Base-by-base conservation (phyloP, 208 protist species). In the Trypanosoma congolense region DNA sequence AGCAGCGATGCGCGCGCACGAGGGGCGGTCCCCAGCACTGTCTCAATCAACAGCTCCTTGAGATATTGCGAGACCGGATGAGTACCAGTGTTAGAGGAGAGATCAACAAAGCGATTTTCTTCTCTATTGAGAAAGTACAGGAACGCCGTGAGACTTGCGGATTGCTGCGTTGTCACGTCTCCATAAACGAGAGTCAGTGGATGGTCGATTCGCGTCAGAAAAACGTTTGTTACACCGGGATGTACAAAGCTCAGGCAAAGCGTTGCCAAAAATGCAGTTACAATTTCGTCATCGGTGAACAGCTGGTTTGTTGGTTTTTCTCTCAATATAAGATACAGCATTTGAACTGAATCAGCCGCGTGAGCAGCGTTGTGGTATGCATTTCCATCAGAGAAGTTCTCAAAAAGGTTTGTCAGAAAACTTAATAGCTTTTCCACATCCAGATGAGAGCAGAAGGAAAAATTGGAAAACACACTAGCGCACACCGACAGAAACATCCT, bases 201-300 rank as follows among this genome's bases (percentile, higher is more conserved):
- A 52, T 93, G 86, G 55, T 87, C 73, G 35, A 90, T 51, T 10
- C 63, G 69, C 0, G 77, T 65, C 12, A 93, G 65, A 31, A 88
- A 88, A 18, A 49, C 60, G 40, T 92, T 90, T 18, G 74, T 81
- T 35, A 90, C 63, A 25, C 86, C 92, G 3, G 83, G 80, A 47
- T 97, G 88, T 4, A 78, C 73, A 12, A 95, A 70, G 51, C 93
- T 83, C 24, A 92, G 28, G 19, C 63, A 61, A 16, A 95, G 67
- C 10, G 79, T 75, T 4, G 83, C 65, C 12, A 97, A 58, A 48
- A 97, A 73, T 25, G 63, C 69, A 10, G 82, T 58, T n/a, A 96
- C 66, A 18, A 93, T 73, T 28, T 97, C 88, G 29, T 95, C 76
- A 29, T 93, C 79, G 0, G 80, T 83, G 49, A 92, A 95, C 22